Evolutionary conservation across 148 eudicot genomes (phyloP), one percentile per base, ranked within the genome.

Genomic region (Rhododendron vialii): DNA sequence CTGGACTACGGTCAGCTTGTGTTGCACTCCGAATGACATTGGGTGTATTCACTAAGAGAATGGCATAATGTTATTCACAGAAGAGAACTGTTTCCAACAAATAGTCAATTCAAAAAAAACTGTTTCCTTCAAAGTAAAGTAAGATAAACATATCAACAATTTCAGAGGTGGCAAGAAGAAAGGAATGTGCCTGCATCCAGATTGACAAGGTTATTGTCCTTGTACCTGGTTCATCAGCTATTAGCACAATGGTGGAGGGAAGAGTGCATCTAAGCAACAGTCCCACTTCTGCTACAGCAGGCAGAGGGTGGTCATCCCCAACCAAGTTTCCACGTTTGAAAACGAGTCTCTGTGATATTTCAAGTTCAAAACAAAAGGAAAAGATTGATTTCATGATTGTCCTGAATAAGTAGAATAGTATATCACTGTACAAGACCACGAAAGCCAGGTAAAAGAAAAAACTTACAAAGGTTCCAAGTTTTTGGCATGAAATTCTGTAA

Each of bases 321-420:
- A 90, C 88, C 89, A 95, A 88, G 91, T 96, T 96, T 82, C 99
- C 99, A 87, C 96, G 99, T 88, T 91, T 93, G 90, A 96, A 96
- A 86, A 91, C 69, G 79, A 96, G 87, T 67, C 87, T 92, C 95
- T 93, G 88, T 48, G 79, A 45, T 82, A 80, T 84, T 78, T 45
- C 80, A 75, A 36, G 77, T 77, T 43, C 30, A 26, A 83, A 83
- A 47, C 59, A 83, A 71, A 55, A 35, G 47, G 41, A 82, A 86
- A 81, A 45, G 51, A 35, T 47, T 4, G n/a, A 28, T 18, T 6
- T 53, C 83, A 47, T 53, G 51, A 75, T 51, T 28, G 33, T 73
- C 65, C 35, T 76, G 50, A 87, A 73, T 20, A 82, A 86, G 74
- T 67, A 81, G 24, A 69, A 41, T 41, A 41, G 43, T 41, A 38